Percentiles rank a stretch among this genome's conserved stretches.
phyloP scores from a whole-genome alignment of 208 protist genomes.

The Entamoeba moshkovskii region DNA sequence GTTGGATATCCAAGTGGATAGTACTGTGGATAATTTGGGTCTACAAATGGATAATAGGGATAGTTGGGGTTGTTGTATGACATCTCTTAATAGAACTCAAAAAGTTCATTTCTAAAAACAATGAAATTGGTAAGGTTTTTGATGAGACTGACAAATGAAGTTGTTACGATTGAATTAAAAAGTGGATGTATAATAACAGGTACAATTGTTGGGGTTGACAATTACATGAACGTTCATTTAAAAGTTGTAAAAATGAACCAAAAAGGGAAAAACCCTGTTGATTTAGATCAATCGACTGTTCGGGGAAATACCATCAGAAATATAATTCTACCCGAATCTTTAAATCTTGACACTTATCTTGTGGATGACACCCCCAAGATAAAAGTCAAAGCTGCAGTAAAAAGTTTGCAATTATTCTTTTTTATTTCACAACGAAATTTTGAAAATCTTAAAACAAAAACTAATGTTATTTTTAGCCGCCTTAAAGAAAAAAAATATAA shows the following conservation, averaged over 20 bases:
- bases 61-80: no score
- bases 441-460: no score
- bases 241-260: conserved; percentile 6
- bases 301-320: conserved; percentile 19
- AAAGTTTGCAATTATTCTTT: not conserved
- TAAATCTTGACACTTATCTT: conserved; percentile 20
- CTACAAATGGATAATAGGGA: not conserved
- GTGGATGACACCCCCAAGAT: not conserved
- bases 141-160: conserved; percentile 74
- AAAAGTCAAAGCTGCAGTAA: not conserved
- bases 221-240: conserved; percentile 17
- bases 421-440: no score
- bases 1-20: not conserved
- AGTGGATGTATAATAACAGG: conserved; percentile 84
- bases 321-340: conserved; percentile 15
- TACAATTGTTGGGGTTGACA: conserved; percentile 39
- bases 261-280: not conserved
- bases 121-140: not conserved
- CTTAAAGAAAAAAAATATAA: no score
- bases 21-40: not conserved
- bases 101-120: not conserved
- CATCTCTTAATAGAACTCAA: not conserved
- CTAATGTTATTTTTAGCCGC: no score
- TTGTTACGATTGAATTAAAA: conserved; percentile 91
- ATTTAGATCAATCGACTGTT: not conserved